Conservation (phyloP, 2,329 filamentous ascomycete genomes). For the Aspergillus carbonarius region DNA sequence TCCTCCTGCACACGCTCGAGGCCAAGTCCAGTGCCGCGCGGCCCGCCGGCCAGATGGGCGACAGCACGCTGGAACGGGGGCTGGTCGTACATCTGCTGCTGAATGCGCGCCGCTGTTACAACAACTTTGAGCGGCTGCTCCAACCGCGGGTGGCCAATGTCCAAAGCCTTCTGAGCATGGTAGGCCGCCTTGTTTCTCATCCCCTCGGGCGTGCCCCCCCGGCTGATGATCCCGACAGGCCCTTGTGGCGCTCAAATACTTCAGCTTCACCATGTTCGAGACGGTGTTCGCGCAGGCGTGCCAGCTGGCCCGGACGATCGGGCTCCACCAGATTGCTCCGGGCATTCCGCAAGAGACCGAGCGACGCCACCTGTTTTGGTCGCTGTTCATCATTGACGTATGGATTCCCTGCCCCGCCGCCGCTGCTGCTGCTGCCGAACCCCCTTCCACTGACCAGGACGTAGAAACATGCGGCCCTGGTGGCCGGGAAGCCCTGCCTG, state of each 20-base stretch:
- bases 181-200: not conserved
- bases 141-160: not conserved
- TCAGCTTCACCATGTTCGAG: not conserved
- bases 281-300: not conserved
- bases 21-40: not conserved
- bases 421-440: not conserved
- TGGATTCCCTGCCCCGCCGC: not conserved
- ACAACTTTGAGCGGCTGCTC: not conserved
- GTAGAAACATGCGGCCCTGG: not conserved
- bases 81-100: not conserved
- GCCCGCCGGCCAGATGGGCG: not conserved
- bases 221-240: not conserved
- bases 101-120: not conserved
- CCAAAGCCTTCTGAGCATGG: not conserved
- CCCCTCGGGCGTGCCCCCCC: not conserved
- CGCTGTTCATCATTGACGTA: not conserved
- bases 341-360: not conserved
- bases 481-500: not conserved
- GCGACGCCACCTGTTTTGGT: not conserved
- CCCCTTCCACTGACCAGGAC: not conserved
- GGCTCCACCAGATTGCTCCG: not conserved
- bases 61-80: not conserved
- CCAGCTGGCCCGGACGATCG: not conserved
- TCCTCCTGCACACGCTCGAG: not conserved
- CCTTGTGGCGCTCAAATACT: not conserved